Evolutionary conservation across 192 early-diverging fungal genomes (phyloP).

Genomic region (Pilobolus umbonatus): DNA sequence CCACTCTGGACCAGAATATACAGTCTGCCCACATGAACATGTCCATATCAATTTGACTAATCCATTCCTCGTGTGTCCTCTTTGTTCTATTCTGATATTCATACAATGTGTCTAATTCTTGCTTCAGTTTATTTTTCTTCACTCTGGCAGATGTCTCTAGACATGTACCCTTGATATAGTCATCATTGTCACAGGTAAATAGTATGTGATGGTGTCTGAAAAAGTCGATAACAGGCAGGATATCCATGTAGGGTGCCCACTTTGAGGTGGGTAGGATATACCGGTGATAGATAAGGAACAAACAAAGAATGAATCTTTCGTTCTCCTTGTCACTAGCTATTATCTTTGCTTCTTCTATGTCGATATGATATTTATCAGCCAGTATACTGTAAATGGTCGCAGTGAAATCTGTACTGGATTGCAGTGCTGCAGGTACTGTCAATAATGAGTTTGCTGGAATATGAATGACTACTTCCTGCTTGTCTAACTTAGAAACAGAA

Average conservation of each 20-base stretch:
- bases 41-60: slow-evolving; percentile 37
- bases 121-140: slow-evolving; percentile 42
- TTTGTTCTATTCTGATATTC: too few species aligned
- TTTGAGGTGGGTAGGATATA: slow-evolving; percentile 12
- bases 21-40: slow-evolving; percentile 62
- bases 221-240: slow-evolving; percentile 43
- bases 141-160: slow-evolving; percentile 45
- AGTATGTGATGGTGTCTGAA: slow-evolving; percentile 37
- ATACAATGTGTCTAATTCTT: slow-evolving; percentile 35
- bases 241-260: slow-evolving; percentile 53
- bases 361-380: neutral
- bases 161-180: slow-evolving; percentile 41
- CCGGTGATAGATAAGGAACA: slow-evolving; percentile 40
- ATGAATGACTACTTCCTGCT: neutral
- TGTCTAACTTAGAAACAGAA: neutral
- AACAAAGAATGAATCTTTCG: slow-evolving; percentile 34
- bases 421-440: neutral
- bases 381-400: neutral
- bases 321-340: neutral
- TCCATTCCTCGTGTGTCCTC: slow-evolving; percentile 24
- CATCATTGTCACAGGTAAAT: slow-evolving; percentile 34
- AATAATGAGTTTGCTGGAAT: neutral
- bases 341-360: neutral
- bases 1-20: slow-evolving; percentile 65
- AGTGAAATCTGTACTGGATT: neutral